Conservation (phyloP, 2,329 filamentous ascomycete species). For the Microdochium paspali region DNA sequence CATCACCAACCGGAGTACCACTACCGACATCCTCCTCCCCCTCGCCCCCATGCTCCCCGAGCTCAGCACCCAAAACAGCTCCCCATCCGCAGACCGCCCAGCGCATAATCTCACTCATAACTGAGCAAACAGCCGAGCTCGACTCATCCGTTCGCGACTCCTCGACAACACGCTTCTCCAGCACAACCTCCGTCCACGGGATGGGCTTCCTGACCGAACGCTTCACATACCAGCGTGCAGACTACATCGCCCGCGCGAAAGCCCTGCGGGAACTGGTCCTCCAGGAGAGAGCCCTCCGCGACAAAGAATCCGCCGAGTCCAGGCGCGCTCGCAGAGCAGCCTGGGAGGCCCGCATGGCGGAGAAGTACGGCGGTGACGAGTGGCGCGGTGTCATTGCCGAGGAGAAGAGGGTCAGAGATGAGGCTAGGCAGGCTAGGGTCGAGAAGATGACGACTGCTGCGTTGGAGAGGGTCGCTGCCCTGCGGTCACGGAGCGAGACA, state of each 20-base stretch:
- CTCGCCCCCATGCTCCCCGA: too few species aligned
- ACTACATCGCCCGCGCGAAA: constrained; percentile 16
- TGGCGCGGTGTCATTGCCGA: background rate
- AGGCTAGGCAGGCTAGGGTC: background rate
- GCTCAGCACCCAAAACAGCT: too few species aligned
- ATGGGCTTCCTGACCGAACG: too few species aligned
- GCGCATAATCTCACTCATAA: too few species aligned
- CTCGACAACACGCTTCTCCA: too few species aligned
- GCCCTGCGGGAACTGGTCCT: constrained; percentile 17
- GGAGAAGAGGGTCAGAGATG: background rate
- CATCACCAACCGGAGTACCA: too few species aligned
- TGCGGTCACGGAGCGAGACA: too few species aligned
- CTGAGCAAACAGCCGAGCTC: too few species aligned
- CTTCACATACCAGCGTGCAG: constrained; percentile 9
- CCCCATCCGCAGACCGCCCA: too few species aligned
- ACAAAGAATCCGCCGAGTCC: constrained; percentile 8
- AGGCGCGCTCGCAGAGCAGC: background rate
- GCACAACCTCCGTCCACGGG: background rate
- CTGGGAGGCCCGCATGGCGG: constrained; percentile 1
- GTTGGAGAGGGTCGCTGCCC: constrained; percentile 6
- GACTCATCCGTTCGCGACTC: too few species aligned
- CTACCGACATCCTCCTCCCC: too few species aligned
- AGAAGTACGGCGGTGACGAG: background rate
- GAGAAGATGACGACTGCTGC: constrained; percentile 6
- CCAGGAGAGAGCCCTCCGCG: constrained; percentile 11